A percentile compares a stretch with the other conserved stretches of the same genome.
These are phyloP conservation scores for Radiomyces spectabilis DNA, from an alignment of 192 early-diverging fungal genomes.

Conservation along the genomic window DNA sequence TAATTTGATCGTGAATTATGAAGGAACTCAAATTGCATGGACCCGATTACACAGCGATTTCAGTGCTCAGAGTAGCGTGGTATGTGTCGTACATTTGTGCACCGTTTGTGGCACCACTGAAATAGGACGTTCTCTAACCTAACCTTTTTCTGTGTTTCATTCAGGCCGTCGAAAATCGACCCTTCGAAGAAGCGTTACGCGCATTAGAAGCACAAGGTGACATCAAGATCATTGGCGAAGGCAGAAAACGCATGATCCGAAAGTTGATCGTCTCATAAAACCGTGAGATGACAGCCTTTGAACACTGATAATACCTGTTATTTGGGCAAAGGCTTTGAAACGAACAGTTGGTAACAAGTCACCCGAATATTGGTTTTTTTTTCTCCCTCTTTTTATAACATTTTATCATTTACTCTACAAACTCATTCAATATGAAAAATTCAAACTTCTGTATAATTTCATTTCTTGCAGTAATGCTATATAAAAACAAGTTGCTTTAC, in stretches of 20 bases:
- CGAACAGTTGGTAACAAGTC: not conserved
- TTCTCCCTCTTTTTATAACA: not conserved
- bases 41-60: conserved; percentile 35
- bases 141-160: conserved; percentile 1
- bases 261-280: conserved; percentile 3
- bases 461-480: too few relatives aligned
- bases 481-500: too few relatives aligned
- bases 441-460: too few relatives aligned
- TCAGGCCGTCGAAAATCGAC: conserved; percentile 35
- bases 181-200: conserved; percentile 50
- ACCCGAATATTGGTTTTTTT: not conserved
- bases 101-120: too few relatives aligned
- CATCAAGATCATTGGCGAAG: conserved; percentile 30
- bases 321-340: not conserved
- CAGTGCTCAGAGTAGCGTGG: conserved; percentile 36
- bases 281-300: not conserved
- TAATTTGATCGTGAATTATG: conserved; percentile 25
- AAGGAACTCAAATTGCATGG: conserved; percentile 29
- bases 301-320: not conserved
- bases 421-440: too few relatives aligned
- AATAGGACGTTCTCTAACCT: too few relatives aligned
- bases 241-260: conserved; percentile 25
- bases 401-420: too few relatives aligned
- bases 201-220: conserved; percentile 47
- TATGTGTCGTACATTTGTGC: conserved; percentile 27